Percentiles rank a stretch among this genome's conserved stretches.
Conservation (phyloP, 2,329 filamentous ascomycete genomes). For the Colletotrichum higginsianum region DNA sequence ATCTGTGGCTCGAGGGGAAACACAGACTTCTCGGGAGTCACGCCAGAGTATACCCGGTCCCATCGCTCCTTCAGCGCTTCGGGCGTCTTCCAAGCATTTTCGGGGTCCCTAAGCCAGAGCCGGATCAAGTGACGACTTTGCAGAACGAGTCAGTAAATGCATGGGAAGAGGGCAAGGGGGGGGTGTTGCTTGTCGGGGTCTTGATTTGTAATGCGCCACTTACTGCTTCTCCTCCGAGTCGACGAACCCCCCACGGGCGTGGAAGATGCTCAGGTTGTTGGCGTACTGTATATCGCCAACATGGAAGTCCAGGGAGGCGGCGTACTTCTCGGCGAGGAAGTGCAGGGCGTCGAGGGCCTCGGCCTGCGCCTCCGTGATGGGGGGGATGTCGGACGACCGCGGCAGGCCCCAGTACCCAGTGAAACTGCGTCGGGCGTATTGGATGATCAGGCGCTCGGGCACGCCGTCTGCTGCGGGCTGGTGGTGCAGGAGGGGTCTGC, state of each 20-base stretch:
- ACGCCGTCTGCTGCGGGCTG: conserved; percentile 61
- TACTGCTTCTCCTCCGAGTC: conserved; percentile 61
- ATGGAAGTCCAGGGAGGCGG: conserved; percentile 61
- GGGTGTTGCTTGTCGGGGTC: neutral
- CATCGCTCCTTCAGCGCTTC: conserved; percentile 62
- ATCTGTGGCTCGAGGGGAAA: conserved; percentile 68
- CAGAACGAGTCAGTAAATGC: conserved; percentile 45
- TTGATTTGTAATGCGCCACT: conserved; percentile 44
- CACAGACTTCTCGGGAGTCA: conserved; percentile 66
- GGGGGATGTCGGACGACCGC: conserved; percentile 67
- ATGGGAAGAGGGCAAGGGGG: too few relatives aligned
- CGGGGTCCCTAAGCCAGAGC: conserved; percentile 65
- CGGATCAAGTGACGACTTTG: conserved; percentile 62
- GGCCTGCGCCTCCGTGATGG: conserved; percentile 67
- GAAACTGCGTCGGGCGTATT: conserved; percentile 73
- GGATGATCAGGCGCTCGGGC: conserved; percentile 70
- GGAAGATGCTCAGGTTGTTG: conserved; percentile 70
- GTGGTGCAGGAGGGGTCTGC: conserved; percentile 70
- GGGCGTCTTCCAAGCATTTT: conserved; percentile 65
- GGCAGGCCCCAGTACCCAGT: conserved; percentile 71
- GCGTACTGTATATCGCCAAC: conserved; percentile 69
- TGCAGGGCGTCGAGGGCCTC: conserved; percentile 68
- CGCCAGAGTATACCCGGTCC: conserved; percentile 67
- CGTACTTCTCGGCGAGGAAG: conserved; percentile 63
- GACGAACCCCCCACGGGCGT: conserved; percentile 65